These are phyloP conservation scores for Berkeleyomyces basicola DNA, from an alignment of 2,329 filamentous ascomycete genomes.

Conservation along the genomic window DNA sequence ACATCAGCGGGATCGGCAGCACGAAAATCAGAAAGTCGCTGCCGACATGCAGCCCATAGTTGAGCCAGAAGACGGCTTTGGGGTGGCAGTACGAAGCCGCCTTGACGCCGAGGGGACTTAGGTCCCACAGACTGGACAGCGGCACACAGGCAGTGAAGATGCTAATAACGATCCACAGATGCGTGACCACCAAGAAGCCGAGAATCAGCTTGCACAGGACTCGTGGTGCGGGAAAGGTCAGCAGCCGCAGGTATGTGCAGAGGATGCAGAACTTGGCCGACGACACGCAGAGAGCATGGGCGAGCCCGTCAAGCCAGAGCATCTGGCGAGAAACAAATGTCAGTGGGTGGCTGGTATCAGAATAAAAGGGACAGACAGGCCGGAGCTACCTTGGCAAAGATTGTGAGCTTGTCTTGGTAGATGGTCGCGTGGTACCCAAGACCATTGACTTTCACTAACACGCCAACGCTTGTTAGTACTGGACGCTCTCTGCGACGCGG, in stretches of 20 bases:
- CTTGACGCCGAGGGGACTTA: not conserved
- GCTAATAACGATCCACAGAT: slow-evolving; percentile 16
- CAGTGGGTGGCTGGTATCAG: not conserved
- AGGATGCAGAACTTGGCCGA: slow-evolving; percentile 17
- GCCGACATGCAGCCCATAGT: slow-evolving; percentile 18
- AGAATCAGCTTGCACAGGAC: slow-evolving; percentile 15
- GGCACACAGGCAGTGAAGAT: slow-evolving; percentile 17
- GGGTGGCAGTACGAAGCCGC: slow-evolving; percentile 11
- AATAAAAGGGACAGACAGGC: not conserved
- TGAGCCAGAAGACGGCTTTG: slow-evolving; percentile 18
- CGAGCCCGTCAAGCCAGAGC: slow-evolving; percentile 12
- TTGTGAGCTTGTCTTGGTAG: not conserved
- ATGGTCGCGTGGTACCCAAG: not conserved
- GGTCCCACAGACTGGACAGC: slow-evolving; percentile 14
- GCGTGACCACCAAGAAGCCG: slow-evolving; percentile 14
- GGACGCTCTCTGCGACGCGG: not conserved
- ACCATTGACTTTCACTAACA: slow-evolving; percentile 10
- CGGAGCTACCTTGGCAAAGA: slow-evolving; percentile 11
- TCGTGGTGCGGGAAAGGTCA: slow-evolving; percentile 16
- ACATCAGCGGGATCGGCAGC: slow-evolving; percentile 19
- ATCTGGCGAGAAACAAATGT: not conserved
- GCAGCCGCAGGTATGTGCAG: slow-evolving; percentile 17
- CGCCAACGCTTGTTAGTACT: not conserved
- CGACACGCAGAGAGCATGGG: slow-evolving; percentile 15
- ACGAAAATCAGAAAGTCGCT: slow-evolving; percentile 19